These are phyloP conservation scores for Rhizoclosmatium globosum DNA, from an alignment of 192 early-diverging fungal species.

Conservation along the genomic window DNA sequence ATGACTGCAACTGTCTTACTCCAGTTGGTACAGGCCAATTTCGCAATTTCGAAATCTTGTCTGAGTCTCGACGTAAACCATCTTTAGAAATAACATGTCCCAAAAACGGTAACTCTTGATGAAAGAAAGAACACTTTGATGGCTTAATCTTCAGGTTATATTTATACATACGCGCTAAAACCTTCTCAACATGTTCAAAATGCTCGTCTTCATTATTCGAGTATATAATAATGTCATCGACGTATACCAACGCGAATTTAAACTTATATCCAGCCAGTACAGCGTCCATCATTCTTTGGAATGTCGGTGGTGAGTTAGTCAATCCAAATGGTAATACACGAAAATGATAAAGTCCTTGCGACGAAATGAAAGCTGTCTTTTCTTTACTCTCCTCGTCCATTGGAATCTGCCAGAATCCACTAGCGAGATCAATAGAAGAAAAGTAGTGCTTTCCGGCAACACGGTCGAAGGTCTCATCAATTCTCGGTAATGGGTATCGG, in stretches of 20 bases:
- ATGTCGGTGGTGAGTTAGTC: constrained; percentile 48
- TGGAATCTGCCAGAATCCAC: constrained; percentile 49
- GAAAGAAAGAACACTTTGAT: constrained; percentile 46
- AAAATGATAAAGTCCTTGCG: constrained; percentile 47
- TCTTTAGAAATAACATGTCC: constrained; percentile 41
- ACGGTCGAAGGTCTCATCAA: constrained; percentile 52
- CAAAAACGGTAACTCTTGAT: constrained; percentile 37
- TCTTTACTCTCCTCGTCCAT: constrained; percentile 20
- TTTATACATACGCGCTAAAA: constrained; percentile 5
- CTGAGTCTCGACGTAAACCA: constrained; percentile 35
- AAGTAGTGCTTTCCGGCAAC: constrained; percentile 42
- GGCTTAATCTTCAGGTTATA: constrained; percentile 46
- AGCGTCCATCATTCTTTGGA: constrained; percentile 47
- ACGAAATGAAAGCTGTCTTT: constrained; percentile 34
- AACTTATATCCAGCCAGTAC: constrained; percentile 39
- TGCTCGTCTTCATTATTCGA: constrained; percentile 45
- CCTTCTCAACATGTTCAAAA: constrained; percentile 9
- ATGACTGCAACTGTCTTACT: constrained; percentile 18
- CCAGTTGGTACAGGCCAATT: constrained; percentile 36
- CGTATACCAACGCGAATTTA: constrained; percentile 42
- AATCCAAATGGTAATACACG: constrained; percentile 52
- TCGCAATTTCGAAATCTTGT: constrained; percentile 41
- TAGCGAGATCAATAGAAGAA: constrained; percentile 54
- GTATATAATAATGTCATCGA: constrained; percentile 57
- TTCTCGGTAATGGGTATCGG: constrained; percentile 58